Conservation (phyloP, 2,329 filamentous ascomycete genomes). For the Coleophoma cylindrospora region DNA sequence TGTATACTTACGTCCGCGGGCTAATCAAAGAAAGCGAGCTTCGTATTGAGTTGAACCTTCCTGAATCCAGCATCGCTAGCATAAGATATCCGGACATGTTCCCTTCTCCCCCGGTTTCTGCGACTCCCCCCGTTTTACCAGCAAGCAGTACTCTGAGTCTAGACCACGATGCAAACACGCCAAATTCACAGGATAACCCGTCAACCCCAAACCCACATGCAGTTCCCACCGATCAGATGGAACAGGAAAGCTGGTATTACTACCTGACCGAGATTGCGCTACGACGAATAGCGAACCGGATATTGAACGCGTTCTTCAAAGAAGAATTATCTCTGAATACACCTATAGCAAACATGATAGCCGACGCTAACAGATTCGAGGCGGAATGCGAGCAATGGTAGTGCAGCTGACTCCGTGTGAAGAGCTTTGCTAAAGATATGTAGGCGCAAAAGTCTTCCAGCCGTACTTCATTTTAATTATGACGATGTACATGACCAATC, state of each 20-base stretch:
- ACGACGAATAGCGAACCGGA: slow-evolving; percentile 34
- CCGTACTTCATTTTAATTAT: background rate
- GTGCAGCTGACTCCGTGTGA: background rate
- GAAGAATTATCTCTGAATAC: background rate
- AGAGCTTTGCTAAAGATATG: too few relatives aligned
- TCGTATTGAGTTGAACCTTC: slow-evolving; percentile 32
- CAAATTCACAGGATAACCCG: background rate
- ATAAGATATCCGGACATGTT: slow-evolving; percentile 29
- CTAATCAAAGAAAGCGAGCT: slow-evolving; percentile 20
- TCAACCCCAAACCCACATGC: background rate
- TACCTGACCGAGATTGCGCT: slow-evolving; percentile 38
- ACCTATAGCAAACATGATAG: background rate
- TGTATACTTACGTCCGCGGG: too few relatives aligned
- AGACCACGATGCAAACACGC: background rate
- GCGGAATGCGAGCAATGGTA: background rate
- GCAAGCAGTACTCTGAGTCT: background rate
- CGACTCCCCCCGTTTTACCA: background rate
- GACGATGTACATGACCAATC: background rate
- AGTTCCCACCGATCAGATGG: slow-evolving; percentile 6
- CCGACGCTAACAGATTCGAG: background rate
- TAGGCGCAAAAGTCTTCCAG: background rate
- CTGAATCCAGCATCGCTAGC: slow-evolving; percentile 29
- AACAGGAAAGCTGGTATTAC: slow-evolving; percentile 37
- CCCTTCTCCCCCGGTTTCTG: slow-evolving; percentile 20
- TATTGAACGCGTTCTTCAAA: slow-evolving; percentile 29